Conservation (phyloP, 257 asterid species). For the Ballota nigra region DNA sequence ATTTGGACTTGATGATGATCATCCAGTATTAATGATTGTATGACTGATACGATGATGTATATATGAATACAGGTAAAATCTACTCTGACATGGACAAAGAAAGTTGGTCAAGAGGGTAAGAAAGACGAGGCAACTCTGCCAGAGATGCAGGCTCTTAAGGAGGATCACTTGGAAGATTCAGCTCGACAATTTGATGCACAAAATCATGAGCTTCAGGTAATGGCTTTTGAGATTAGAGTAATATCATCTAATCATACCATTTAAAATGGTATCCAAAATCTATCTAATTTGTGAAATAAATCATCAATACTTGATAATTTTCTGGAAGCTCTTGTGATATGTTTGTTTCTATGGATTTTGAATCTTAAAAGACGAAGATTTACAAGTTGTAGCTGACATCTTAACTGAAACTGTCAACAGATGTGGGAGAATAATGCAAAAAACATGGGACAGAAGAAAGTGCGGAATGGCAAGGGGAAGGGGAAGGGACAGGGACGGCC, state of each 20-base stretch:
- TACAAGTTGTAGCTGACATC: neutral
- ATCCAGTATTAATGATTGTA: neutral
- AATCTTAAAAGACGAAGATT: neutral
- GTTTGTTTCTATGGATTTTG: neutral
- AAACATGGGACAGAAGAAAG: slow-evolving; percentile 40
- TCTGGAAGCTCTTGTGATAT: neutral
- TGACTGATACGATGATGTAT: neutral
- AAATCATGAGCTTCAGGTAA: slow-evolving; percentile 47
- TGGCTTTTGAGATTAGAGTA: slow-evolving; percentile 10
- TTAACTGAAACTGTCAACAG: slow-evolving; percentile 29
- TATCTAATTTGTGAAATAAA: neutral
- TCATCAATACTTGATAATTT: neutral
- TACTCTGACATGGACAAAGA: slow-evolving; percentile 48
- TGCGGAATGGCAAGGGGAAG: slow-evolving; percentile 39
- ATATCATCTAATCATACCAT: neutral
- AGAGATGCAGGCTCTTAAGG: slow-evolving; percentile 37
- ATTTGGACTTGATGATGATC: neutral
- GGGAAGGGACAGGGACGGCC: slow-evolving; percentile 51
- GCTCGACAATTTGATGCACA: slow-evolving; percentile 33
- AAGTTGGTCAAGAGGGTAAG: slow-evolving; percentile 54
- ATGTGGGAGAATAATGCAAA: slow-evolving; percentile 40
- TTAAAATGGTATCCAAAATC: neutral
- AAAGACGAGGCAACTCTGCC: slow-evolving; percentile 50
- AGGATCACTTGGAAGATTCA: slow-evolving; percentile 37
- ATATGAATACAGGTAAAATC: slow-evolving; percentile 42